These are phyloP conservation scores for Phalaenopsis aphrodite DNA, from an alignment of 106 monocot genomes.

Conservation along the genomic window DNA sequence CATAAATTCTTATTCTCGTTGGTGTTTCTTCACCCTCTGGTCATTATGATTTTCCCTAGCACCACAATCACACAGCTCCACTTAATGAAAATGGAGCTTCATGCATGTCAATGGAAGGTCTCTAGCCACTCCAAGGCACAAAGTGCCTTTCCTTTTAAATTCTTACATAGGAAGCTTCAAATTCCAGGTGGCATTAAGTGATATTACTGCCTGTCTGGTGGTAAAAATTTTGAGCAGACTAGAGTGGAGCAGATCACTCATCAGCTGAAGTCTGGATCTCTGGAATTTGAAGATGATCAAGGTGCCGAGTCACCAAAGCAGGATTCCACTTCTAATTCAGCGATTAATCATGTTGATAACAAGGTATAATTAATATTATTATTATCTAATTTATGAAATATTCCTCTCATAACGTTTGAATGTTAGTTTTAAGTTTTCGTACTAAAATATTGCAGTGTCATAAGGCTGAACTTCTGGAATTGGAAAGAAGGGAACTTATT, in stretches of 20 bases:
- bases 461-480: slow-evolving; percentile 46
- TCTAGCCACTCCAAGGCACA: slow-evolving; percentile 7
- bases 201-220: slow-evolving; percentile 75
- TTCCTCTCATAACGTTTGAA: background rate
- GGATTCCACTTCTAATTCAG: slow-evolving; percentile 26
- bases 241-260: slow-evolving; percentile 85
- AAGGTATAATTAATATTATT: slow-evolving; percentile 34
- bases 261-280: slow-evolving; percentile 51
- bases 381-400: background rate
- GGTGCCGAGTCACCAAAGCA: slow-evolving; percentile 29
- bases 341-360: slow-evolving; percentile 13
- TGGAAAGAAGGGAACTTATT: slow-evolving; percentile 81
- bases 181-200: slow-evolving; percentile 89
- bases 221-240: slow-evolving; percentile 74
- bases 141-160: slow-evolving; percentile 20
- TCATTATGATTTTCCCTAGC: background rate
- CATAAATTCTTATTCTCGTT: background rate
- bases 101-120: slow-evolving; percentile 13
- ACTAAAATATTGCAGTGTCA: slow-evolving; percentile 26
- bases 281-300: slow-evolving; percentile 48
- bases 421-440: background rate
- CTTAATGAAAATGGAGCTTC: slow-evolving; percentile 7
- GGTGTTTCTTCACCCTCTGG: background rate
- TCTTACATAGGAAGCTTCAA: slow-evolving; percentile 69
- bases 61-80: background rate